Evolutionary conservation across 2,329 filamentous ascomycete species (phyloP), one percentile per base, ranked within the genome.

Genomic region (Magnaporthiopsis rhizophila): DNA sequence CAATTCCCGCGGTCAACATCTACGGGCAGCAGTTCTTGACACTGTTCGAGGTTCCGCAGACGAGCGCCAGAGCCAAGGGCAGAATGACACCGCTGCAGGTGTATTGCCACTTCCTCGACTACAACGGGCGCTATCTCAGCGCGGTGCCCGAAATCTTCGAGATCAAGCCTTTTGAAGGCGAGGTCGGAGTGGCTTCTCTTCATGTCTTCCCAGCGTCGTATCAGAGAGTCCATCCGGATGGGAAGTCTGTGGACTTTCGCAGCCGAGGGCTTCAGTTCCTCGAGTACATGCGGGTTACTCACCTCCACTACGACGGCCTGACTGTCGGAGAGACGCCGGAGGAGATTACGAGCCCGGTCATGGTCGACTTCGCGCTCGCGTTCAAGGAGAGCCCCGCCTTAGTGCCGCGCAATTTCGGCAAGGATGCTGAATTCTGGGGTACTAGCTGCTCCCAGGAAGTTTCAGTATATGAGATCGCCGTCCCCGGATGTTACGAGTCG

Each of bases 321-420:
- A 59, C 58, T 0, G 58, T 59, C 32, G 58, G 58, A 3, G 58
- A 59, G 24, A 18, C 28, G 2, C 58, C 3, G 32, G 58, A 24
- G 32, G n/a, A 59, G 28, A 26, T 59, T 3, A 59, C 26, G 11
- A 30, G 58, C n/a, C 58, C 58, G 3, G 58, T 59, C n/a, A 59
- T 77, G 74, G 0, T 79, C 77, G 78, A 79, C 77, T 0, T 64
- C 78, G 62, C 75, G 75, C 0, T 69, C 74, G 58, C 58, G 3
- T 59, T 26, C 26, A 1, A 59, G 58, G 58, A 59, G 26, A 1
- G 8, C 58, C 58, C 5, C 3, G 26, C 26, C 26, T 26, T 26
- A 3, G 26, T 26, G 26, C 26, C 26, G 26, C 26, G 3, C 26
- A 26, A 26, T 26, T 26, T 26, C 26, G 26, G 26, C 26, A 26